Conservation (phyloP, 2,329 filamentous ascomycete species). For the Macrophomina pseudophaseolina region DNA sequence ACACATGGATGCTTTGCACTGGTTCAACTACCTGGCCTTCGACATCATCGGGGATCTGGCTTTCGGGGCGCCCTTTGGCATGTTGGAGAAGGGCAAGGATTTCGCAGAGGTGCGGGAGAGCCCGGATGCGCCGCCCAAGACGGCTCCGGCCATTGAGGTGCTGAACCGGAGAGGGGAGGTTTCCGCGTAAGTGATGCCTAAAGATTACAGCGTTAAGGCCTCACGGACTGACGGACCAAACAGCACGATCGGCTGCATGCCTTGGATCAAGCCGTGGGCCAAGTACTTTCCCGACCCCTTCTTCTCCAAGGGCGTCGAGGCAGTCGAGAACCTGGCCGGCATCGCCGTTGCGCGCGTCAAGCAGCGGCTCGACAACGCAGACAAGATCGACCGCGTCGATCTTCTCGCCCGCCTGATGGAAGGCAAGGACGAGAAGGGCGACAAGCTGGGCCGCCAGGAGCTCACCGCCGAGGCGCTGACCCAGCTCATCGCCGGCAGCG, state of each 20-base stretch:
- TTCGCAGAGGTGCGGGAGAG: constrained; percentile 73
- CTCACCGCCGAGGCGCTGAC: constrained; percentile 88
- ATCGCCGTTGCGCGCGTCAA: constrained; percentile 86
- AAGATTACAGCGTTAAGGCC: neutral
- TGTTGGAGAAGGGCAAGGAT: constrained; percentile 78
- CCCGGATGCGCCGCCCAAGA: constrained; percentile 66
- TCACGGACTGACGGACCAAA: neutral
- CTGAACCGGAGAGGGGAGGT: constrained; percentile 88
- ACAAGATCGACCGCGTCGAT: constrained; percentile 71
- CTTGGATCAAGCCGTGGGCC: constrained; percentile 77
- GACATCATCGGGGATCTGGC: constrained; percentile 68
- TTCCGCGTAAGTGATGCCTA: constrained; percentile 57
- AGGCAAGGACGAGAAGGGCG: constrained; percentile 78
- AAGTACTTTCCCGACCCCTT: constrained; percentile 82
- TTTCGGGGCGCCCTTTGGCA: constrained; percentile 80
- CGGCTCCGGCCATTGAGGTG: constrained; percentile 82
- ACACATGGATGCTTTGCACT: constrained; percentile 74
- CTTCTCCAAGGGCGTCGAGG: constrained; percentile 74
- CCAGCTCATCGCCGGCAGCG: constrained; percentile 80
- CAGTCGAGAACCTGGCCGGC: constrained; percentile 80
- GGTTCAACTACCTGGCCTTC: constrained; percentile 75
- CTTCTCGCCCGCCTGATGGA: constrained; percentile 84
- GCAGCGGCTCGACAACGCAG: constrained; percentile 70
- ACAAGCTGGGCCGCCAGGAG: constrained; percentile 76
- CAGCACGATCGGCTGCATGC: constrained; percentile 73